phyloP scores from a whole-genome alignment of 2,329 filamentous ascomycete species.

The Apiospora koreana region DNA sequence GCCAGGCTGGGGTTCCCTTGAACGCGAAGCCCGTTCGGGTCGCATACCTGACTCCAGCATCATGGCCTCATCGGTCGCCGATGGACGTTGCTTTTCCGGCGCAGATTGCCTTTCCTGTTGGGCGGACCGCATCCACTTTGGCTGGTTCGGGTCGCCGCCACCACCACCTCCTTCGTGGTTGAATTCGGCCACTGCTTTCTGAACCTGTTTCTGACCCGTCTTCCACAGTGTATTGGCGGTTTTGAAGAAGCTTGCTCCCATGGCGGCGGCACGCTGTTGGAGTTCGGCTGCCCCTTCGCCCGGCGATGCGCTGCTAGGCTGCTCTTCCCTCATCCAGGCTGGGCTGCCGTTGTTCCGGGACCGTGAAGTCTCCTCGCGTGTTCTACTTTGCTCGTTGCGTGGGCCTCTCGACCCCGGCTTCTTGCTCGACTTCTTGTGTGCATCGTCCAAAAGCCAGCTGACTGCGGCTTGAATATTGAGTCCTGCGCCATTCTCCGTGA shows the following conservation, averaged over 20 bases:
- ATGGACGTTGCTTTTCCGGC: conserved; percentile 34
- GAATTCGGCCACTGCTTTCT: conserved; percentile 89
- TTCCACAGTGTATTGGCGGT: conserved; percentile 97
- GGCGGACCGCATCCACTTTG: conserved; percentile 91
- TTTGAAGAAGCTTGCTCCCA: conserved; percentile 85
- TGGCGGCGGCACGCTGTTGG: conserved; percentile 76
- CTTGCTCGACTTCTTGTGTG: conserved; percentile 79
- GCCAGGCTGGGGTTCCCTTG: conserved; percentile 23
- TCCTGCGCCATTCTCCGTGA: conserved; percentile 78
- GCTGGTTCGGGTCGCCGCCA: conserved; percentile 72
- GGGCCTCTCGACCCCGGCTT: conserved; percentile 60
- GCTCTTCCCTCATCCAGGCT: conserved; percentile 64
- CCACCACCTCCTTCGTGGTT: conserved; percentile 65
- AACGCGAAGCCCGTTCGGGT: conserved; percentile 46
- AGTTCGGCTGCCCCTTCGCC: conserved; percentile 68
- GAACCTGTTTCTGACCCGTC: conserved; percentile 86
- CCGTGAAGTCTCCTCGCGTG: conserved; percentile 36
- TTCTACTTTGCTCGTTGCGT: conserved; percentile 40
- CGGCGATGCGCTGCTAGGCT: conserved; percentile 55
- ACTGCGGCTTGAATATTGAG: conserved; percentile 84
- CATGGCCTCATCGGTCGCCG: conserved; percentile 71
- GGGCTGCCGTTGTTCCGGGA: conserved; percentile 46
- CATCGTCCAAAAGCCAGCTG: conserved; percentile 86
- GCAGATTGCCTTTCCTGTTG: conserved; percentile 45
- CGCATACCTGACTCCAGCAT: conserved; percentile 71